These are phyloP conservation scores for Annulohypoxylon truncatum DNA, from an alignment of 2,329 filamentous ascomycete genomes.

Conservation along the genomic window DNA sequence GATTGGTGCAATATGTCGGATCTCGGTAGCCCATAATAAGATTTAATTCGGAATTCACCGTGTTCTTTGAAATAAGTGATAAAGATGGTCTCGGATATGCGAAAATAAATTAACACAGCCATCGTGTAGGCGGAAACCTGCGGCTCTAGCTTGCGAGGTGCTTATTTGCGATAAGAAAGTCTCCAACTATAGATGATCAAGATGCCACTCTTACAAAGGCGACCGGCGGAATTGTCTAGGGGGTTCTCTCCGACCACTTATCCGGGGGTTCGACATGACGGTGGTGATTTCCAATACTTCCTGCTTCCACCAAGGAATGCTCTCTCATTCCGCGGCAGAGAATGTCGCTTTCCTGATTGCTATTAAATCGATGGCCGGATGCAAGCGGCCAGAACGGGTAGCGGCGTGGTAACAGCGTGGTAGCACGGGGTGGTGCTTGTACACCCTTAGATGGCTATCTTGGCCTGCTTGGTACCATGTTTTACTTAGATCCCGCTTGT, in stretches of 20 bases:
- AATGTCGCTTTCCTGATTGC: constrained; percentile 33
- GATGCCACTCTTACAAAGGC: constrained; percentile 11
- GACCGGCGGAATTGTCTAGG: constrained; percentile 7
- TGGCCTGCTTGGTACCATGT: constrained; percentile 18
- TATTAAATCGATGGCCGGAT: constrained; percentile 25
- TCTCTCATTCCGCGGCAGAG: constrained; percentile 7
- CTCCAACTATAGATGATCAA: constrained; percentile 23
- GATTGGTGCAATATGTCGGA: constrained; percentile 40
- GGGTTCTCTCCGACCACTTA: neutral
- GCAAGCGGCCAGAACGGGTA: constrained; percentile 30
- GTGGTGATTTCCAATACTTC: constrained; percentile 10
- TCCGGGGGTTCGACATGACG: constrained; percentile 7
- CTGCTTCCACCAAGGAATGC: constrained; percentile 29
- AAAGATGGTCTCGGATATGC: constrained; percentile 35
- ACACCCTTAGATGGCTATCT: constrained; percentile 1
- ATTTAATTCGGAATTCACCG: constrained; percentile 34
- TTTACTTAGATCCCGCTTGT: constrained; percentile 36
- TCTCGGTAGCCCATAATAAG: constrained; percentile 35
- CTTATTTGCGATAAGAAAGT: constrained; percentile 25
- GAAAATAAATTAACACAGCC: constrained; percentile 28
- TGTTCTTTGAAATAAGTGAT: constrained; percentile 19
- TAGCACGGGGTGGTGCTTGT: constrained; percentile 24
- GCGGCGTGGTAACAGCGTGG: constrained; percentile 14
- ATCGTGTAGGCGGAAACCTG: constrained; percentile 31
- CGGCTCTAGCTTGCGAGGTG: constrained; percentile 18